Conservation (phyloP, 202 grass and related monocot genomes). For the Hordeum pubiflorum region DNA sequence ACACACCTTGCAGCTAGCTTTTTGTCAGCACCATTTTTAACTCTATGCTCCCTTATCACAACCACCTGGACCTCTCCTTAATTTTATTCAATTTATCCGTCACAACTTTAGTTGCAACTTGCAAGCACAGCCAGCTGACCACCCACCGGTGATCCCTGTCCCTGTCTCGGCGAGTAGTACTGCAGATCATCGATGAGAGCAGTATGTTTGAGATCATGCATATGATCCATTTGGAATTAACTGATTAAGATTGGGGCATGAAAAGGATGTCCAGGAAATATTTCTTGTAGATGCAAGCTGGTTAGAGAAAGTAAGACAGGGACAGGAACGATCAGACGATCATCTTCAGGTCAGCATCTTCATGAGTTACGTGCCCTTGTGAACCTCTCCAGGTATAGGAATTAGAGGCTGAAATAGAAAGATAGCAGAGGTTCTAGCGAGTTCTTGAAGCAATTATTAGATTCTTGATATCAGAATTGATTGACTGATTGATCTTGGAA, state of each 20-base stretch:
- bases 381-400: not conserved
- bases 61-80: not conserved
- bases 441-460: slow-evolving; percentile 1
- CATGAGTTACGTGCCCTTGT: not conserved
- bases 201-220: not conserved
- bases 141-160: not conserved
- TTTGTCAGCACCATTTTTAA: slow-evolving; percentile 11
- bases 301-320: not conserved
- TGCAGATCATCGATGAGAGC: not conserved
- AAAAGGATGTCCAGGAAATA: not conserved
- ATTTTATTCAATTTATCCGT: not conserved
- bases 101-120: not conserved
- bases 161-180: not conserved
- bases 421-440: not conserved
- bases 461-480: slow-evolving; percentile 1
- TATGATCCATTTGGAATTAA: not conserved
- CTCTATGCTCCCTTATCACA: slow-evolving; percentile 21
- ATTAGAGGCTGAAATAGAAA: not conserved
- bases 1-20: not conserved
- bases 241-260: not conserved
- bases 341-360: not conserved
- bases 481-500: not conserved
- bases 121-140: not conserved
- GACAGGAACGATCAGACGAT: not conserved
- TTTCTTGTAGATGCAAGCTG: not conserved